These are phyloP conservation scores for Dichomitus squalens DNA, from an alignment of 1,284 basidiomycete genomes.

Conservation along the genomic window DNA sequence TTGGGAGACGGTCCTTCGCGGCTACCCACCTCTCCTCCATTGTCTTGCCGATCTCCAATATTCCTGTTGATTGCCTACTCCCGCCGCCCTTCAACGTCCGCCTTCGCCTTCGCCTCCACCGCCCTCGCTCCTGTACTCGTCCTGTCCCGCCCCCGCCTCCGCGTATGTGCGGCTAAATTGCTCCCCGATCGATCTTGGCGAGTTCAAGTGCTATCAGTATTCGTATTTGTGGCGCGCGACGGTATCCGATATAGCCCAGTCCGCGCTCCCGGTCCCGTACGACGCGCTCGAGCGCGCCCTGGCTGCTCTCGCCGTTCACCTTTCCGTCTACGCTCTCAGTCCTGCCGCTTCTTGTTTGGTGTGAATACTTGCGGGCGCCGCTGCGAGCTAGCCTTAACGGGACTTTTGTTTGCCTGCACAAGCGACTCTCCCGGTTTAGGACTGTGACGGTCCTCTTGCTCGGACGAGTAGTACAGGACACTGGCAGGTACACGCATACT, in stretches of 20 bases:
- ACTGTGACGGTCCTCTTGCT: slow-evolving; percentile 15
- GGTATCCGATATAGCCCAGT: slow-evolving; percentile 23
- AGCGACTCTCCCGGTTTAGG: slow-evolving; percentile 21
- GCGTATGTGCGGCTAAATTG: slow-evolving; percentile 7
- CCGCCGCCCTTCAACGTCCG: background rate
- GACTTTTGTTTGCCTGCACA: slow-evolving; percentile 28
- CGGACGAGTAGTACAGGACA: slow-evolving; percentile 6
- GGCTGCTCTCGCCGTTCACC: slow-evolving; percentile 6
- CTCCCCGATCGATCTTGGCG: slow-evolving; percentile 16
- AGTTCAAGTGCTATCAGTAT: slow-evolving; percentile 4
- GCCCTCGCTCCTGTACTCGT: slow-evolving; percentile 1
- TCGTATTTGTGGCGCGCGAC: slow-evolving; percentile 22
- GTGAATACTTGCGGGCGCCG: slow-evolving; percentile 15
- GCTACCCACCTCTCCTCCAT: background rate
- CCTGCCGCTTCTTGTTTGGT: background rate
- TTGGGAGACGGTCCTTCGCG: background rate
- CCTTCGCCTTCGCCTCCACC: slow-evolving; percentile 1
- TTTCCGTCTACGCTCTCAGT: background rate
- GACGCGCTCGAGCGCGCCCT: slow-evolving; percentile 4
- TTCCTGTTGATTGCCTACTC: background rate
- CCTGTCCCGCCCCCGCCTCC: background rate
- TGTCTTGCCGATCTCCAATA: background rate
- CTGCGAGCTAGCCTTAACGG: slow-evolving; percentile 23
- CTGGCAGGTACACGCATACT: slow-evolving; percentile 11
- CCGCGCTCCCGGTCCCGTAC: slow-evolving; percentile 19